Evolutionary conservation across 2,329 filamentous ascomycete genomes (phyloP), one percentile per base, ranked within the genome.

Genomic region (Cladophialophora bantiana): DNA sequence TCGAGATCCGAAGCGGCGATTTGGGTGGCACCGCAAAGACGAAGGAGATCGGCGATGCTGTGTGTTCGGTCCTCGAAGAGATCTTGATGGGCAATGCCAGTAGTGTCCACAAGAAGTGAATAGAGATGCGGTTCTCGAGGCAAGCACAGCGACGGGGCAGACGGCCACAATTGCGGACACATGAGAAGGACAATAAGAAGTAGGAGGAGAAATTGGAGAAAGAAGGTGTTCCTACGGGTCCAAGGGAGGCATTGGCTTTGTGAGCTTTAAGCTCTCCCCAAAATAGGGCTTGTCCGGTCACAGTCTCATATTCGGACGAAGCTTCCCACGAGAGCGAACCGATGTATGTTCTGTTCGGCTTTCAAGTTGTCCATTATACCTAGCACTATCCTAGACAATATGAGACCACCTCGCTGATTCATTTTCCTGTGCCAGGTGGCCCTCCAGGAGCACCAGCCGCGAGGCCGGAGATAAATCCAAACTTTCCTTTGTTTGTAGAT

Each of bases 11-110:
- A 64, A 99, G 94, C 38, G 94, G 94, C 76, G 95, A 99, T 82
- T 85, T 99, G 74, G 95, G 95, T 75, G 95, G 95, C 79, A 96
- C 93, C 84, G 88, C 95, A 75, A 96, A 95, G 88, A 99, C 95
- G 67, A 85, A 89, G 83, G 92, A 99, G 85, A 98, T 96, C 80
- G 93, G 95, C 65, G 87, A 86, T 70, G 94, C 95, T 73, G 97
- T 99, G 78, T 97, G 97, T 81, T 83, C 84, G 77, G 84, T 84
- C 70, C 79, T 89, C 26, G 60, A 65, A 26, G 45, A 66, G 18
- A 45, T 73, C 52, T 34, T 72, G 18, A 66, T 64, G 36, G 67
- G 57, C 3, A 55, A 62, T 36, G 32, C 40, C 15, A 60, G 35
- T 10, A 42, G 53, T 12, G 53, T 42, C 9, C 34, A 35, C 0